These are phyloP conservation scores for Fusarium algeriense DNA, from an alignment of 2,329 filamentous ascomycete species.

Conservation along the genomic window DNA sequence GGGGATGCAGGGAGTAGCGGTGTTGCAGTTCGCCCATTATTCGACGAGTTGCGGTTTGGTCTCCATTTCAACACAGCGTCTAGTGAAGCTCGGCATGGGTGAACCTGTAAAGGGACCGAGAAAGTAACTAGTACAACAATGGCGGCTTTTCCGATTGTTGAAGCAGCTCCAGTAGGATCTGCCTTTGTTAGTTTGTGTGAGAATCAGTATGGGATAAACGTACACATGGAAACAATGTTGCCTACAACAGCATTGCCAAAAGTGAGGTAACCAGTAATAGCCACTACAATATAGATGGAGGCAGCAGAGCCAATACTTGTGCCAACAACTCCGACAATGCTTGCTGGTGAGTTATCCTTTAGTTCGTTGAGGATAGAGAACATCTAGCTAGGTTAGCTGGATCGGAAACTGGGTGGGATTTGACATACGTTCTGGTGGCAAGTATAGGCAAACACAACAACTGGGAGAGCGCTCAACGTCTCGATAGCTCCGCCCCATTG, in stretches of 20 bases:
- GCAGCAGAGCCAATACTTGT: conserved; percentile 92
- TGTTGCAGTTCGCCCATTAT: conserved; percentile 55
- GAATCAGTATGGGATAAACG: conserved; percentile 49
- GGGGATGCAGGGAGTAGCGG: conserved; percentile 56
- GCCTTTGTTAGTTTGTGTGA: conserved; percentile 36
- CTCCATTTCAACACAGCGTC: conserved; percentile 96
- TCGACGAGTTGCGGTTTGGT: conserved; percentile 64
- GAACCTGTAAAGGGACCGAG: conserved; percentile 93
- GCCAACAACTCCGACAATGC: conserved; percentile 81
- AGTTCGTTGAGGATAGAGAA: conserved; percentile 99
- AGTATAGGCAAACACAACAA: conserved; percentile 99
- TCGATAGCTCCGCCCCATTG: conserved; percentile 83
- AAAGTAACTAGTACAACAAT: conserved; percentile 98
- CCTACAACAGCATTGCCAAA: conserved; percentile 91
- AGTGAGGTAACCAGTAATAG: conserved; percentile 94
- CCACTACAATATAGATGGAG: conserved; percentile 87
- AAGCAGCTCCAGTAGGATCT: conserved; percentile 69
- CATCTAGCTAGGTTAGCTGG: conserved; percentile 71
- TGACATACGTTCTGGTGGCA: conserved; percentile 91
- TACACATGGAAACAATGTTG: conserved; percentile 95
- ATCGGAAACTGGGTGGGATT: neutral
- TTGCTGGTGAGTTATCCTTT: conserved; percentile 79
- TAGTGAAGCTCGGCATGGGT: conserved; percentile 94
- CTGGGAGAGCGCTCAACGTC: conserved; percentile 86
- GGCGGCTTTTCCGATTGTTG: conserved; percentile 92